These are phyloP conservation scores for Tetrapisispora fleetii DNA, from an alignment of 805 yeast species.

Conservation along the genomic window DNA sequence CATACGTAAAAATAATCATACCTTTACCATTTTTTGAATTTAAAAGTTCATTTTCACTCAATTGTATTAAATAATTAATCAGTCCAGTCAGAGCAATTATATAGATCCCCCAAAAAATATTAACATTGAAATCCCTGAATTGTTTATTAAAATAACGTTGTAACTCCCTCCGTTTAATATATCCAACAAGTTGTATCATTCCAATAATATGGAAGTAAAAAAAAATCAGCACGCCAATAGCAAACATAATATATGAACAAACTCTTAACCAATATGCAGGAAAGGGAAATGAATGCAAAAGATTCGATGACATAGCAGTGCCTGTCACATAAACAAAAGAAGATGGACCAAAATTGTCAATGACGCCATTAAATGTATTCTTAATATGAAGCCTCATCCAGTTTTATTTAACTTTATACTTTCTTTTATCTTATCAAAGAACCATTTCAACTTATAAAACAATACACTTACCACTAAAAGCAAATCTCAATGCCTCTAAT, in stretches of 20 bases:
- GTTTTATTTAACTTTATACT: background rate
- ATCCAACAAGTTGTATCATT: constrained; percentile 29
- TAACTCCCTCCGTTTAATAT: constrained; percentile 13
- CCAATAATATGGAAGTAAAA: constrained; percentile 36
- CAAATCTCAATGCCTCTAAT: no score
- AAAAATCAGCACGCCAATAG: constrained; percentile 42
- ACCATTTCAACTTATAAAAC: no score
- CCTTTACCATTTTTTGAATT: constrained; percentile 12
- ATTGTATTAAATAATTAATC: constrained; percentile 42
- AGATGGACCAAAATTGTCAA: constrained; percentile 35
- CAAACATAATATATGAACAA: constrained; percentile 56
- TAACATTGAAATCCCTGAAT: constrained; percentile 33
- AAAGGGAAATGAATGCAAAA: constrained; percentile 59
- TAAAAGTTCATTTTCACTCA: constrained; percentile 29
- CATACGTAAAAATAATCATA: constrained; percentile 44
- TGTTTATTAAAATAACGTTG: constrained; percentile 23
- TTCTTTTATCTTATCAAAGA: no score
- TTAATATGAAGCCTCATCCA: background rate
- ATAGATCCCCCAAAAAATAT: constrained; percentile 65
- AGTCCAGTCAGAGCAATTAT: constrained; percentile 74
- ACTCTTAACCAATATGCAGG: constrained; percentile 47
- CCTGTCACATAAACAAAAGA: constrained; percentile 82
- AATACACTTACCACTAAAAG: no score
- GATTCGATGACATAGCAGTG: constrained; percentile 57
- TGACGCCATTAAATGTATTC: background rate